Base-by-base conservation (phyloP, 257 asterid genomes). In the Agastache rugosa region DNA sequence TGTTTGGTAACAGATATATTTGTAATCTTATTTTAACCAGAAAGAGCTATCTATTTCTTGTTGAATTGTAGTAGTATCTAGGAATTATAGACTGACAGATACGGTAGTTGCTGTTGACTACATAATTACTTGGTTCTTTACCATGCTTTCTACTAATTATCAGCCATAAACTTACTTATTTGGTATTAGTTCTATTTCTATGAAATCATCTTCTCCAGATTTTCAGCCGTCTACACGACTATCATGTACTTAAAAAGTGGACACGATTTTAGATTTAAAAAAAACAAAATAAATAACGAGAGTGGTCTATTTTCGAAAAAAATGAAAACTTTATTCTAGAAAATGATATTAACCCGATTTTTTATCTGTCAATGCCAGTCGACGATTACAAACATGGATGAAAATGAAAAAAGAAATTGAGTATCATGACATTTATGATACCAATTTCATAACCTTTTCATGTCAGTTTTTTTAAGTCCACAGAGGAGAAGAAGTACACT, bases 61-160 rank as follows among this genome's bases (percentile, higher is more conserved):
- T 41, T 29, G 72, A 14, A 48, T 55, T 47, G 61, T 68, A 66
- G 61, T 68, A 66, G 73, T 58, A 62, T 54, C 11, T 31, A 31
- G 76, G 79, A 73, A 51, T 35, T 76, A 55, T 77, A 27, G 15
- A 27, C 35, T 61, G 27, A 61, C 31, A 16, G 82, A 22, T 45
- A 67, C 19, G 35, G 77, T 60, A 66, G 75, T 25, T 47, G 60
- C 3, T 74, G 45, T 39, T 35, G 78, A 39, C 20, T 65, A 55
- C 48, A 59, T 31, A 31, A 19, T 47, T 71, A 7, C 58, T 6
- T 48, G 3, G 6, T 19, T 56, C 63, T 58, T 47, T 2, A 8
- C 10, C 16, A 29, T 50, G 63, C 63, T 12, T 12, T 15, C 20
- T 37, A 10, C 15, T 23, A 4, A 58, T 58, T 25, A 12, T 25